Evolutionary conservation across 192 early-diverging fungal genomes (phyloP), one percentile per base, ranked within the genome.

Genomic region (Rhizophagus clarus): DNA sequence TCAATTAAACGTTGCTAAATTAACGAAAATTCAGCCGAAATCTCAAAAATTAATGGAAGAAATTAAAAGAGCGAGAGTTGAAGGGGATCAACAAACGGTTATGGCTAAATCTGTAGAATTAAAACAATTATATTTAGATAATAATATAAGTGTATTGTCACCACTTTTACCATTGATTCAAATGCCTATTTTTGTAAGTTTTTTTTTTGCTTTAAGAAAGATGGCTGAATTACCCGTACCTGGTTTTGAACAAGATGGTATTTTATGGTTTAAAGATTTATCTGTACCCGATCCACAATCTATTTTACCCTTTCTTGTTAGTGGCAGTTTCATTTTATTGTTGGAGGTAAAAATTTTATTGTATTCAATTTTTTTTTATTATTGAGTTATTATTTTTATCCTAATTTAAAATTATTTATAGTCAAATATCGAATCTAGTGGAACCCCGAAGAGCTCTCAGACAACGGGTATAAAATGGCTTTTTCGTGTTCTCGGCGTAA

Each of bases 221-320:
- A 94, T 99, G 94, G 92, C 94, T 9, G 87, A 88, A 14, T 76
- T 95, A 24, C 93, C 94, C 15, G 92, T 97, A 4, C 94, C 97
- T 20, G 93, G 95, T 60, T 90, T 97, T 83, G 40, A 83, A 71
- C 91, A 88, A 3, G 95, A 94, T 24, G 96, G 97, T 37, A 63
- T 92, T 2, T 77, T 82, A 61, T 99, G 96, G 96, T 94, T 99
- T 82, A 90, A 89, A 4, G 92, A 99, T 86, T 80, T 99, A 88
- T 88, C 94, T 0, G 77, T 87, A 17, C 81, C 89, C 61, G 97
- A 99, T 82, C 96, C 96, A 40, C 90, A 88, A 24, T 94, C 91
- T 76, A 87, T 95, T 61, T 87, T 99, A 74, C 97, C 97, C 2
- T 84, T 92, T 12, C n/a, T 91, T 0, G 92, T 94, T 29, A 88